A percentile compares a stretch with the other conserved stretches of the same genome.
phyloP scores from a whole-genome alignment of 495 filamentous ascomycete species.

The Penicillium crystallinum region DNA sequence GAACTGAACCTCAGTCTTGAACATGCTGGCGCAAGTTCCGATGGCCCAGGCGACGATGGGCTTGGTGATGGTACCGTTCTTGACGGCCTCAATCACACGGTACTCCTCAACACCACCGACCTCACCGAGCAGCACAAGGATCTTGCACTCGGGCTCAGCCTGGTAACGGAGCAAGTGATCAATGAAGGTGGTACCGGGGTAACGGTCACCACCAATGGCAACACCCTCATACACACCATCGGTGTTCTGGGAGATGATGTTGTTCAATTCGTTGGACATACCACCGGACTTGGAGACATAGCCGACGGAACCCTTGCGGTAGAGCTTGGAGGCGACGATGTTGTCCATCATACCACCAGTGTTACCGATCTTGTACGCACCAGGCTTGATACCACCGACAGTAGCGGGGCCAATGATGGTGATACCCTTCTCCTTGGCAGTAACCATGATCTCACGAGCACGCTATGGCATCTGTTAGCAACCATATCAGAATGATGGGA shows the following conservation, averaged over 20 bases:
- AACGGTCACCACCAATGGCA: conserved; percentile 97
- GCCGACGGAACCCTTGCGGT: conserved; percentile 95
- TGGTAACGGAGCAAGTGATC: conserved; percentile 96
- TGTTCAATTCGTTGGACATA: conserved; percentile 99
- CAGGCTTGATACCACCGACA: conserved; percentile 98
- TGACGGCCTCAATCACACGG: conserved; percentile 96
- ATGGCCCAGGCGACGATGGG: conserved; percentile 99
- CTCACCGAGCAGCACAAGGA: conserved; percentile 91
- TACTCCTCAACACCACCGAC: conserved; percentile 99
- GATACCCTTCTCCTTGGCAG: conserved; percentile 95
- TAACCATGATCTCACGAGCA: conserved; percentile 92
- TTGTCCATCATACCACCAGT: conserved; percentile 99
- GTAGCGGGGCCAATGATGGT: conserved; percentile 98
- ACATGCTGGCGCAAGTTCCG: conserved; percentile 98
- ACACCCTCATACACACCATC: conserved; percentile 99
- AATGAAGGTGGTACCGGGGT: conserved; percentile 98
- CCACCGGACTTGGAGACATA: conserved; percentile 99
- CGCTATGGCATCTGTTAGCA: conserved; percentile 51
- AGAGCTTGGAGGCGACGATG: conserved; percentile 99
- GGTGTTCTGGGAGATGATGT: conserved; percentile 92
- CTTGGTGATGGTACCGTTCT: conserved; percentile 91
- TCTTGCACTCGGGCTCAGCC: conserved; percentile 94
- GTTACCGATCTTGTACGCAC: conserved; percentile 99
- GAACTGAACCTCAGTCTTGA: conserved; percentile 99
- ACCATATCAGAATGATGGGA: neutral